phyloP scores from a whole-genome alignment of 352 stramenopile genomes.

The Phytophthora syringae region DNA sequence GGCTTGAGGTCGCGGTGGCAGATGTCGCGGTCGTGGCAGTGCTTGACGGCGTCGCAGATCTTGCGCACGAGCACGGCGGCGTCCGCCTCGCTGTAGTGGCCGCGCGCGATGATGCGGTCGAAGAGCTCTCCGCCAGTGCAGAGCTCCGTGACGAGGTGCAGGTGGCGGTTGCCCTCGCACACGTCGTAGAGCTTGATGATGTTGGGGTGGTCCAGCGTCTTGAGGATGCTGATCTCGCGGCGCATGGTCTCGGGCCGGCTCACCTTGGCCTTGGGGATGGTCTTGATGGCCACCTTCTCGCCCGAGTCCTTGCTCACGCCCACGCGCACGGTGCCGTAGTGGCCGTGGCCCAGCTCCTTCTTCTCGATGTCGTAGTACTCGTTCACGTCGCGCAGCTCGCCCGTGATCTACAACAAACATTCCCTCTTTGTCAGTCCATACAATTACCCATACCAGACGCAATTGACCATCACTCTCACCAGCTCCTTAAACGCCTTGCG shows the following conservation, averaged over 20 bases:
- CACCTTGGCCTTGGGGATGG: constrained; percentile 97
- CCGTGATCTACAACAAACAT: constrained; percentile 66
- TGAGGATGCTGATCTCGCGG: constrained; percentile 92
- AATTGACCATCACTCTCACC: constrained; percentile 42
- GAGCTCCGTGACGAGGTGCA: constrained; percentile 98
- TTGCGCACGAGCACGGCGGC: constrained; percentile 95
- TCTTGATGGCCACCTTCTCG: constrained; percentile 98
- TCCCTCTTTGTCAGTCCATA: neutral
- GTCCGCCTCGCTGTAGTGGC: constrained; percentile 98
- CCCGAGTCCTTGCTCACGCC: constrained; percentile 94
- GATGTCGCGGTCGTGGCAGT: constrained; percentile 98
- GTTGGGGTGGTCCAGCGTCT: constrained; percentile 94
- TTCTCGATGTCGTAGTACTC: constrained; percentile 90
- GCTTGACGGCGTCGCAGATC: constrained; percentile 96
- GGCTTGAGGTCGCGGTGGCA: constrained; percentile 98
- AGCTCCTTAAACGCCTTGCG: constrained; percentile 77
- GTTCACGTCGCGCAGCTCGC: constrained; percentile 83
- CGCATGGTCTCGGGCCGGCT: constrained; percentile 94
- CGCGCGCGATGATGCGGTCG: constrained; percentile 90
- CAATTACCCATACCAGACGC: neutral
- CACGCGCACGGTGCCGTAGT: constrained; percentile 98
- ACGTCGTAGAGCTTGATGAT: constrained; percentile 99
- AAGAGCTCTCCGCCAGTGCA: constrained; percentile 98
- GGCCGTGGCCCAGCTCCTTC: constrained; percentile 89
- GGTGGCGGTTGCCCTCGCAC: constrained; percentile 96